A percentile compares a stretch with the other conserved stretches of the same genome.
Evolutionary conservation across 805 yeast species (phyloP).

Genomic region (Metschnikowia kunwiensis): DNA sequence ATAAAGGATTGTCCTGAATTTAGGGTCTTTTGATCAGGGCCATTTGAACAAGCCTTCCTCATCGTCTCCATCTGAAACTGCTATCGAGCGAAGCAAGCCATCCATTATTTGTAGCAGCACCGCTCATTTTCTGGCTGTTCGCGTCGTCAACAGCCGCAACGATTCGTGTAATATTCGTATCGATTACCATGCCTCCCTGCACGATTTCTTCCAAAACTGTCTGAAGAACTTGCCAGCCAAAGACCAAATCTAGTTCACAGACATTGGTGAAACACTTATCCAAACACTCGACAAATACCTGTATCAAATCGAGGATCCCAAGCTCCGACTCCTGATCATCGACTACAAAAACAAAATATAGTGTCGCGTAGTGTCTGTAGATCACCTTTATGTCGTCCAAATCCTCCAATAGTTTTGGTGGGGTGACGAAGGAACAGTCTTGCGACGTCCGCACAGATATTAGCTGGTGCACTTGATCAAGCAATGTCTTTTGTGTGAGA

Average conservation of each 20-base stretch:
- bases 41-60: no score
- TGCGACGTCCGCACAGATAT: conserved; percentile 66
- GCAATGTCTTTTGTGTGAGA: conserved; percentile 71
- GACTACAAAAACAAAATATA: conserved; percentile 93
- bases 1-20: no score
- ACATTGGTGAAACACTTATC: conserved; percentile 93
- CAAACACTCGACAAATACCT: conserved; percentile 92
- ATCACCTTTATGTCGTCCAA: conserved; percentile 80
- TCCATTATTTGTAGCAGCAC: conserved; percentile 15
- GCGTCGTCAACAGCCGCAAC: conserved; percentile 82
- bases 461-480: conserved; percentile 78
- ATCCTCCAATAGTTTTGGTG: conserved; percentile 75
- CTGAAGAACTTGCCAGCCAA: conserved; percentile 96
- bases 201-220: conserved; percentile 88
- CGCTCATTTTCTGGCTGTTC: conserved; percentile 45
- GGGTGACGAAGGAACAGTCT: conserved; percentile 86
- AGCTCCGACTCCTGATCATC: conserved; percentile 95
- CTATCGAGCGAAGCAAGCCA: conserved; percentile 27
- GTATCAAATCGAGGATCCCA: conserved; percentile 90
- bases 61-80: conserved; percentile 18
- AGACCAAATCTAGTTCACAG: conserved; percentile 93
- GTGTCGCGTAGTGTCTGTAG: conserved; percentile 90
- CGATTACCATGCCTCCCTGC: conserved; percentile 98
- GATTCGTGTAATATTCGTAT: conserved; percentile 77
- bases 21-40: no score